Base-by-base conservation (phyloP, 2,329 filamentous ascomycete genomes). In the Neurospora sp. region DNA sequence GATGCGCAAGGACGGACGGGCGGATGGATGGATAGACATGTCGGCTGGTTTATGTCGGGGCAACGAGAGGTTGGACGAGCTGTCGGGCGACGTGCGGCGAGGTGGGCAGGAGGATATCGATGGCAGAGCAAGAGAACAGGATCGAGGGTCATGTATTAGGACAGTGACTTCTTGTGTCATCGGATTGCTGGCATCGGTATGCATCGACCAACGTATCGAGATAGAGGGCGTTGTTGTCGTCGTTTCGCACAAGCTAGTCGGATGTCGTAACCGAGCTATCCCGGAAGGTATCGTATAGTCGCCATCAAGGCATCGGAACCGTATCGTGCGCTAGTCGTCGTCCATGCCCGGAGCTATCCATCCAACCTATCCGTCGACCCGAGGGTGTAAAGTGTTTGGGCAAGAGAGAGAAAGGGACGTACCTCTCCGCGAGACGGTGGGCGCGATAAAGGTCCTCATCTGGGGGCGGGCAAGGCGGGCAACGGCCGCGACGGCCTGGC, bases 401-500 rank as follows among this genome's bases (percentile, higher is more conserved):
- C 19, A 36, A 15, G 15, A 62, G 52, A 62, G 52, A 62, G 52
- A 70, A 66, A 39, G 69, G 36, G 23, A 81, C 87, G 81, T 85
- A 89, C 87, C 86, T 85, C 86, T 84, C 79, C 87, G 84, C 74
- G 86, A 86, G 75, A 87, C 83, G 68, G 87, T 88, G 73, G 87
- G 86, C 77, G 84, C 85, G 77, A 88, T 86, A 79, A 88, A 88
- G 77, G 82, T 82, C 78, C 87, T 84, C 78, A 81, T 80, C 79
- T 84, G 83, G 78, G 81, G 80, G 78, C 80, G 79, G 78, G 84
- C 82, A 77, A 83, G 78, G 79, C 84, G 80, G 79, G 82, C 81
- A 79, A 83, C 80, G 78, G 82, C 81, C 79, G 82, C 82, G 77
- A 82, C 78, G 81, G 83, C 83, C 77, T 80, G 80, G 78, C 82